Evolutionary conservation across 2,329 filamentous ascomycete genomes (phyloP).

Genomic region (Diplodia intermedia): DNA sequence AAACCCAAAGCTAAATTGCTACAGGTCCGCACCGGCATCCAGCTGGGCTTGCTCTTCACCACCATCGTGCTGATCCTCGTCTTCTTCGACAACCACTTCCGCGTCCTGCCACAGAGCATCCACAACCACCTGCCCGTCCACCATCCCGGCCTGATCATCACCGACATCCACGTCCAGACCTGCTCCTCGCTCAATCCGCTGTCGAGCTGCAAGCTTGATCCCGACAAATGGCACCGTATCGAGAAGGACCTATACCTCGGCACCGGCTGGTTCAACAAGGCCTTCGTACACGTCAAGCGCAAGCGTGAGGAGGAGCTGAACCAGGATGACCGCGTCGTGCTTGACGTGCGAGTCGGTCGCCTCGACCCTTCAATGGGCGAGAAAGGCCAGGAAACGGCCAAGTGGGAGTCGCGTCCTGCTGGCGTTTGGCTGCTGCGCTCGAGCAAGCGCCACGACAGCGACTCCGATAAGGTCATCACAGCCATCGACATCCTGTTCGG

Average conservation of each 20-base stretch:
- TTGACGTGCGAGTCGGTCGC: constrained; percentile 78
- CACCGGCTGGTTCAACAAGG: constrained; percentile 74
- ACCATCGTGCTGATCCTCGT: constrained; percentile 73
- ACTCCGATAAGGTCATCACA: constrained; percentile 77
- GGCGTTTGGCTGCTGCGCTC: constrained; percentile 85
- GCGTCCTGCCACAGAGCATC: constrained; percentile 82
- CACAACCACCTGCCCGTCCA: constrained; percentile 85
- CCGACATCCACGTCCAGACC: constrained; percentile 78
- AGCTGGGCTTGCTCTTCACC: constrained; percentile 71
- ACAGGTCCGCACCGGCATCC: constrained; percentile 69
- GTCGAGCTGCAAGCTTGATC: constrained; percentile 76
- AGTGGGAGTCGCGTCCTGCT: constrained; percentile 78
- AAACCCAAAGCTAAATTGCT: constrained; percentile 22
- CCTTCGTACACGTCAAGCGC: constrained; percentile 81
- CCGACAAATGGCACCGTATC: constrained; percentile 77
- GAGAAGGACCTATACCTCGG: constrained; percentile 89
- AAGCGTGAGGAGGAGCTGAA: constrained; percentile 86
- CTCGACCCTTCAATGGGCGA: constrained; percentile 69
- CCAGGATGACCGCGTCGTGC: constrained; percentile 75
- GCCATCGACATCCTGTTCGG: constrained; percentile 88
- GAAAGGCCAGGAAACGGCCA: constrained; percentile 63
- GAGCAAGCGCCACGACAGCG: constrained; percentile 73
- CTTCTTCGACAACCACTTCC: constrained; percentile 86
- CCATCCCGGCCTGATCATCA: constrained; percentile 82
- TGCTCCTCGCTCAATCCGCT: constrained; percentile 79